These are phyloP conservation scores for California macrophylla DNA, from an alignment of 441 rosid genomes.

Conservation along the genomic window DNA sequence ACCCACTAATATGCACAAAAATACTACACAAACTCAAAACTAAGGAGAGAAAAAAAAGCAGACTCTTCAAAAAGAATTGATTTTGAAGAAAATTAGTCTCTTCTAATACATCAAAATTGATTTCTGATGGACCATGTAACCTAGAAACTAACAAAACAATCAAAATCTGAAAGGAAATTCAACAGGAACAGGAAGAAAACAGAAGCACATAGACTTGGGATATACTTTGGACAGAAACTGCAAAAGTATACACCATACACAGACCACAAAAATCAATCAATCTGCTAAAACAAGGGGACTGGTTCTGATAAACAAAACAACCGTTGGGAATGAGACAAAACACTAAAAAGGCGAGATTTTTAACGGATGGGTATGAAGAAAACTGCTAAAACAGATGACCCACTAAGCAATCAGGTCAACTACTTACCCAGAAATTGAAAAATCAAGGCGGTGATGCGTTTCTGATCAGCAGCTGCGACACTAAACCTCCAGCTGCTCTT, in stretches of 20 bases:
- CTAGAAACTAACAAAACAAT: not conserved
- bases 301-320: conserved; percentile 8
- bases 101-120: conserved; percentile 12
- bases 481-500: conserved; percentile 51
- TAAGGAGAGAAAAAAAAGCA: not conserved
- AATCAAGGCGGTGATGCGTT: conserved; percentile 11
- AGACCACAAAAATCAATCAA: not conserved
- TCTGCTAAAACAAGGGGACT: not conserved
- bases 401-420: conserved; percentile 15
- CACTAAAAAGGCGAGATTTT: not conserved
- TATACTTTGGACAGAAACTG: conserved; percentile 4
- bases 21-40: conserved; percentile 5
- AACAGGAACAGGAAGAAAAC: not conserved
- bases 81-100: conserved; percentile 28
- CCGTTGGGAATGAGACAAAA: not conserved
- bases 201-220: not conserved
- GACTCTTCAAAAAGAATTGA: conserved; percentile 10
- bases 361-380: not conserved
- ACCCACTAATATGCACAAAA: conserved; percentile 1
- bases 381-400: not conserved
- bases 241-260: not conserved
- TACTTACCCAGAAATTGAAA: conserved; percentile 23
- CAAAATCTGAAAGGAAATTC: not conserved
- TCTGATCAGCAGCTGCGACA: conserved; percentile 42
- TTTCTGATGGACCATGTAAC: conserved; percentile 4